Evolutionary conservation across 805 yeast genomes (phyloP).

Genomic region (Suhomyces tanzawaensis): DNA sequence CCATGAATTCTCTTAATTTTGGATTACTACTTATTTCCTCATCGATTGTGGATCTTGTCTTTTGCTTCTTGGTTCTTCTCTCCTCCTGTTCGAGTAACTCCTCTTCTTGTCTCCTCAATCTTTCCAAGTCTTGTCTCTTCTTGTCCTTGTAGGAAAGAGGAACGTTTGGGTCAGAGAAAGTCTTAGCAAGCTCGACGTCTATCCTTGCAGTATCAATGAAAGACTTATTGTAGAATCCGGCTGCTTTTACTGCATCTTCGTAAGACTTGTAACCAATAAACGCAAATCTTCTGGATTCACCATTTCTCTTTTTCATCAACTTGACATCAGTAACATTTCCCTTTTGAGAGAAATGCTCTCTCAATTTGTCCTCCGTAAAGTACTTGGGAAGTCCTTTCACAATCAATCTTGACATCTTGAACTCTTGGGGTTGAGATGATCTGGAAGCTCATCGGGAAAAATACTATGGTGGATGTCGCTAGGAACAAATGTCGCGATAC

Average conservation of each 20-base stretch:
- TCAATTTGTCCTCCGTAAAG: slow-evolving; percentile 68
- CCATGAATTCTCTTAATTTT: slow-evolving; percentile 74
- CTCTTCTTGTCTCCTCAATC: slow-evolving; percentile 41
- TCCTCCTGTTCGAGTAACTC: slow-evolving; percentile 37
- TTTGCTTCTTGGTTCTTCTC: slow-evolving; percentile 36
- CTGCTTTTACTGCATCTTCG: slow-evolving; percentile 77
- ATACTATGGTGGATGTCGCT: too few relatives aligned
- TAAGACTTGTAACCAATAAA: slow-evolving; percentile 80
- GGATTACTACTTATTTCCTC: slow-evolving; percentile 63
- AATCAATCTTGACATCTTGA: slow-evolving; percentile 89
- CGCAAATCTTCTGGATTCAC: slow-evolving; percentile 90
- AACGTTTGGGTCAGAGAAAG: slow-evolving; percentile 79
- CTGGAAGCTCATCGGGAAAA: neutral
- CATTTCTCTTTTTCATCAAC: slow-evolving; percentile 74
- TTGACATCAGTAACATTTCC: slow-evolving; percentile 86
- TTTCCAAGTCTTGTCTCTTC: slow-evolving; percentile 45
- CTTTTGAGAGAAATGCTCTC: slow-evolving; percentile 56
- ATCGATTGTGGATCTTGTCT: slow-evolving; percentile 43
- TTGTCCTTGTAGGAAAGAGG: slow-evolving; percentile 56
- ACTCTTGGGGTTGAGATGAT: too few relatives aligned
- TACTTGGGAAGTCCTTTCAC: slow-evolving; percentile 86
- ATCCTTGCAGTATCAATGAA: slow-evolving; percentile 81
- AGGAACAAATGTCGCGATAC: too few relatives aligned
- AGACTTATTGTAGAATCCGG: slow-evolving; percentile 67
- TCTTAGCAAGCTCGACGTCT: slow-evolving; percentile 78